Conservation (phyloP, 2,329 filamentous ascomycete genomes). For the Cryphonectria parasitica region DNA sequence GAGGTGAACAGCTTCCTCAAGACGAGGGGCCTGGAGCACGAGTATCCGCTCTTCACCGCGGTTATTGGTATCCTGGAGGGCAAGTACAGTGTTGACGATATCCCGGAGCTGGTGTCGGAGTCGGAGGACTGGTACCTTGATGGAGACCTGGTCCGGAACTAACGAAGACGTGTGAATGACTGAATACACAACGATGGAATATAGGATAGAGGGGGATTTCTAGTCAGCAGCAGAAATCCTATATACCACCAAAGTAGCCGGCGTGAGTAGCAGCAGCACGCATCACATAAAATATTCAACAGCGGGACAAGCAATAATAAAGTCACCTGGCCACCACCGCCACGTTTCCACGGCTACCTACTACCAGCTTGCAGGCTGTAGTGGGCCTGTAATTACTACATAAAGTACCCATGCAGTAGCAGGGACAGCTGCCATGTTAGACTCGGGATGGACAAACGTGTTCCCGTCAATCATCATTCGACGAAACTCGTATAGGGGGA, state of each 20-base stretch:
- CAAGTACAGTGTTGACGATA: conserved; percentile 76
- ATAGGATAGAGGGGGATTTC: neutral
- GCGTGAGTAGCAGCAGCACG: neutral
- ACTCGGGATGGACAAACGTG: neutral
- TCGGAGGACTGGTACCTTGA: conserved; percentile 30
- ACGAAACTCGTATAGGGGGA: neutral
- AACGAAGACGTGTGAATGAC: neutral
- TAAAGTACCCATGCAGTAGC: neutral
- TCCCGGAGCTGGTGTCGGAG: conserved; percentile 66
- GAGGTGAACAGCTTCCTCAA: conserved; percentile 92
- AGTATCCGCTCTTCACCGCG: conserved; percentile 92
- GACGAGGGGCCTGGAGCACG: conserved; percentile 73
- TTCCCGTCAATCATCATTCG: neutral
- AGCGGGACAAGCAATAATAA: neutral
- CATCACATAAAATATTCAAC: neutral
- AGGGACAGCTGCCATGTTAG: neutral
- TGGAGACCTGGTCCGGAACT: conserved; percentile 16
- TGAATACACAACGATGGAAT: neutral
- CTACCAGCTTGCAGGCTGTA: neutral
- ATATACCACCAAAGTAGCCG: neutral
- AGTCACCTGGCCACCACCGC: neutral
- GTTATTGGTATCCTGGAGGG: conserved; percentile 83
- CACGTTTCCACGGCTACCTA: neutral
- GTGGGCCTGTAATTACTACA: neutral
- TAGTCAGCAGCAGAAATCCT: neutral